Conservation (phyloP, 2,329 filamentous ascomycete species). For the Xylariaceae sp. region DNA sequence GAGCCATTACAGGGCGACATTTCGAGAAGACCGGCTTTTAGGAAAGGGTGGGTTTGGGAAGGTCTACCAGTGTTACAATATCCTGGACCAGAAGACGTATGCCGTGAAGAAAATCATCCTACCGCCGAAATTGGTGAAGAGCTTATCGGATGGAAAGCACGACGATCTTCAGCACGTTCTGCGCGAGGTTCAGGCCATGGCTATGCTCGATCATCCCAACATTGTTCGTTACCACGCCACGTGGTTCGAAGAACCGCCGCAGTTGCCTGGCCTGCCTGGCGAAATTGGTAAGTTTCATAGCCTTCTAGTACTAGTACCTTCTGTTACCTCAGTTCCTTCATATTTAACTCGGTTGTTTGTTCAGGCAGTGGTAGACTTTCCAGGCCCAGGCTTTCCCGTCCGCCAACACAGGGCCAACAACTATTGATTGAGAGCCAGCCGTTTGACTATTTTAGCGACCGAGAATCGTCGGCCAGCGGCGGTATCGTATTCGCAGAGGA, state of each 20-base stretch:
- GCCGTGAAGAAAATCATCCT: conserved; percentile 31
- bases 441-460: conserved; percentile 11
- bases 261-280: conserved; percentile 2
- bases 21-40: conserved; percentile 25
- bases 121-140: conserved; percentile 24
- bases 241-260: conserved; percentile 29
- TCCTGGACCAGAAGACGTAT: conserved; percentile 27
- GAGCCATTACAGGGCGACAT: conserved; percentile 28
- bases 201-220: conserved; percentile 30
- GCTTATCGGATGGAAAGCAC: conserved; percentile 26
- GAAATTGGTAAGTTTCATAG: conserved; percentile 12
- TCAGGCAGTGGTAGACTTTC: no score
- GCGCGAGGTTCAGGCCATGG: conserved; percentile 29
- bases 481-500: conserved; percentile 23
- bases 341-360: no score
- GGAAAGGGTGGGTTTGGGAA: conserved; percentile 32
- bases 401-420: conserved; percentile 12
- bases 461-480: conserved; percentile 8
- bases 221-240: conserved; percentile 31
- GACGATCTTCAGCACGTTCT: conserved; percentile 28
- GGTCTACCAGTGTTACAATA: conserved; percentile 28
- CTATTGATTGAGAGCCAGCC: conserved; percentile 21
- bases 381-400: no score
- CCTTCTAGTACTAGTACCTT: background rate
- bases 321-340: background rate